phyloP scores from a whole-genome alignment of 371 early-diverging fungal species.

The Mortierella sp. region DNA sequence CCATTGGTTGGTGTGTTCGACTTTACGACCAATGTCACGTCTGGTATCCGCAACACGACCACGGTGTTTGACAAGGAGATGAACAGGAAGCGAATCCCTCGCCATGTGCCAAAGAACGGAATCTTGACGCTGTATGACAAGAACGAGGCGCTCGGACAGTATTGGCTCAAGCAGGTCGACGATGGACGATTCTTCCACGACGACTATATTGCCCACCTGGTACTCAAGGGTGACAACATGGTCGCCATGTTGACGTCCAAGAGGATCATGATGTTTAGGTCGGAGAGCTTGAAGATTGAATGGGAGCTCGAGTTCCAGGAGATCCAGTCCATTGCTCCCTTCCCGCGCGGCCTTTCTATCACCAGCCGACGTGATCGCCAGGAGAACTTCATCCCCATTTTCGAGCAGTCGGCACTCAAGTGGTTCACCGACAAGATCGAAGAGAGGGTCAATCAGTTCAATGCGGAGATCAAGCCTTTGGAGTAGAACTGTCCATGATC shows the following conservation, averaged over 20 bases:
- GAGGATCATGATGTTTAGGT: conserved; percentile 75
- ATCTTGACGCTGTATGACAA: conserved; percentile 81
- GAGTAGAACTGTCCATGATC: too few species aligned
- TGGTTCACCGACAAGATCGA: conserved; percentile 53
- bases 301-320: conserved; percentile 65
- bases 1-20: conserved; percentile 95
- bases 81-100: conserved; percentile 87
- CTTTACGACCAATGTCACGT: conserved; percentile 88
- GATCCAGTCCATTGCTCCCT: conserved; percentile 48
- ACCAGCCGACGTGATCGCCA: conserved; percentile 42
- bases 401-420: conserved; percentile 40
- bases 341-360: conserved; percentile 49
- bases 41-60: conserved; percentile 96
- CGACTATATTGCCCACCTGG: conserved; percentile 89
- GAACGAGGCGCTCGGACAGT: conserved; percentile 91
- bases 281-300: conserved; percentile 70
- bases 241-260: conserved; percentile 78
- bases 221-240: conserved; percentile 75
- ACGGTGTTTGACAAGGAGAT: conserved; percentile 86
- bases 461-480: conserved; percentile 49
- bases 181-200: conserved; percentile 87
- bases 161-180: conserved; percentile 87
- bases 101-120: conserved; percentile 86
- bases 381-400: conserved; percentile 54
- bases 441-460: conserved; percentile 47